Evolutionary conservation across 768 basidiomycete species (phyloP).

Genomic region (Lactarius quietus): DNA sequence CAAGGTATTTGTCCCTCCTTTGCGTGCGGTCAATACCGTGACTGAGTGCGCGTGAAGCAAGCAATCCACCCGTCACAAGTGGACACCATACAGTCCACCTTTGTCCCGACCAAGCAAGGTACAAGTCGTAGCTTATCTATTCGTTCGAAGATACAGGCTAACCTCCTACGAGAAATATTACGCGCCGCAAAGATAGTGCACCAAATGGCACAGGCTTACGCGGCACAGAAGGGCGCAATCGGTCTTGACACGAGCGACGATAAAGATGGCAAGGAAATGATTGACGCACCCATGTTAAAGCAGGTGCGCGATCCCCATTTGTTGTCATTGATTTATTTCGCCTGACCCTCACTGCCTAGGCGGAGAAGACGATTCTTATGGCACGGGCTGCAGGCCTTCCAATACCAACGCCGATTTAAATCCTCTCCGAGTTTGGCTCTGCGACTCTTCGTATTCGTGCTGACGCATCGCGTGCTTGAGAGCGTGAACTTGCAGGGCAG

Average conservation of each 20-base stretch:
- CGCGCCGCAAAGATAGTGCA: conserved; percentile 72
- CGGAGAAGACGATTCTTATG: conserved; percentile 20
- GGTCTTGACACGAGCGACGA: conserved; percentile 59
- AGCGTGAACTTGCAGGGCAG: background rate
- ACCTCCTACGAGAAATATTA: conserved; percentile 53
- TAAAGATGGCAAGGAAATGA: conserved; percentile 64
- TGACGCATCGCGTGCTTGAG: background rate
- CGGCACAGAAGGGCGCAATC: conserved; percentile 56
- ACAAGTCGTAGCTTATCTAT: conserved; percentile 16
- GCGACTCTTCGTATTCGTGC: background rate
- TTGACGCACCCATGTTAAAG: conserved; percentile 89
- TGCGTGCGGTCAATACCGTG: background rate
- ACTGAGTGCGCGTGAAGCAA: conserved; percentile 53
- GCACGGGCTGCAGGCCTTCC: conserved; percentile 21
- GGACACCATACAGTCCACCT: conserved; percentile 69
- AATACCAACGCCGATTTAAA: conserved; percentile 10
- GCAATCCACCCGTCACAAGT: conserved; percentile 90
- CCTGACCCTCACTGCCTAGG: conserved; percentile 1
- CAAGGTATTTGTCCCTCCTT: conserved; percentile 50
- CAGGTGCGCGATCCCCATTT: conserved; percentile 44
- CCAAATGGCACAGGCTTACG: conserved; percentile 58
- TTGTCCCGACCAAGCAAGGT: conserved; percentile 73
- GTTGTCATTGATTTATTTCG: background rate
- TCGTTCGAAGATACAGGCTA: background rate
- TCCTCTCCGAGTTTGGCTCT: background rate